Percentiles rank a stretch among this genome's conserved stretches.
Conservation (phyloP, 2,329 filamentous ascomycete genomes). For the Botryotinia convoluta region DNA sequence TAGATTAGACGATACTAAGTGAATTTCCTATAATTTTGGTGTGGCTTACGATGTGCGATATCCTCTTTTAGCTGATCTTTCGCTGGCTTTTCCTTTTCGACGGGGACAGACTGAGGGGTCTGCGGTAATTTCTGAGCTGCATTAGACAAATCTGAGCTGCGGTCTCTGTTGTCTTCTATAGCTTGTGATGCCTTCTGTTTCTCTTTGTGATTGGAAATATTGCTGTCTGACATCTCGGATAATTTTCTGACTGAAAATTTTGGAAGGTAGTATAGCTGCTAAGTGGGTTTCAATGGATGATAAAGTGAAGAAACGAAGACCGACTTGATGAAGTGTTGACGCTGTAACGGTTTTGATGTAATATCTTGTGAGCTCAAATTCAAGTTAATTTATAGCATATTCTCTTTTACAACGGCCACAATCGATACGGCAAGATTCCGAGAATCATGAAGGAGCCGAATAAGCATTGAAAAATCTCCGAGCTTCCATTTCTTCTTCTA, state of each 20-base stretch:
- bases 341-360: background rate
- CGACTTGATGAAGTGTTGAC: fast-evolving
- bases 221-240: background rate
- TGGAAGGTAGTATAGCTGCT: background rate
- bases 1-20: background rate
- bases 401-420: background rate
- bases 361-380: fast-evolving
- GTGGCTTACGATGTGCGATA: too few relatives aligned
- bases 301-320: too few relatives aligned
- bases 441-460: background rate
- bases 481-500: background rate
- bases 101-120: too few relatives aligned
- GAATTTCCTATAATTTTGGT: fast-evolving
- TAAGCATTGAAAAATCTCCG: background rate
- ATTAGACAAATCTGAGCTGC: background rate
- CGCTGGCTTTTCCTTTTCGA: background rate
- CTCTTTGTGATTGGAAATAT: background rate
- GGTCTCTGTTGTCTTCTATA: fast-evolving
- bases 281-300: too few relatives aligned
- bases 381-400: background rate
- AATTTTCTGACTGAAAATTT: background rate
- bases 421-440: background rate
- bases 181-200: background rate
- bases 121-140: background rate
- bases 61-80: background rate